These are phyloP conservation scores for Drosera spatulata DNA, from an alignment of 179 eudicot genomes.

Conservation along the genomic window DNA sequence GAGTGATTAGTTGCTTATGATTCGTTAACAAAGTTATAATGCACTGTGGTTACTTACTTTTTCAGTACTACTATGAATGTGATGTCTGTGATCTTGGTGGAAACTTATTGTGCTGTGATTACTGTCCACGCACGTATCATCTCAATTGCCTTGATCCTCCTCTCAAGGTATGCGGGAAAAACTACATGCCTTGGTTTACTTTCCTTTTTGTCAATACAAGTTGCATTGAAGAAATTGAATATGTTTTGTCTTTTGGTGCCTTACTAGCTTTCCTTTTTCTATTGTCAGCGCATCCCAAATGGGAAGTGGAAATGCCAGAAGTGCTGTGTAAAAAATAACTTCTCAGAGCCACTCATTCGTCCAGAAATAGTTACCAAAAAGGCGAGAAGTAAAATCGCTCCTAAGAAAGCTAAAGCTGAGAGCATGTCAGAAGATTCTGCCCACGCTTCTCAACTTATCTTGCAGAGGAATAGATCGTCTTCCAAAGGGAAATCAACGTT, in stretches of 20 bases:
- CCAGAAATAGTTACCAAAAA: constrained; percentile 32
- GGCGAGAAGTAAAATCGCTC: constrained; percentile 28
- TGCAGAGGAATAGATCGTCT: constrained; percentile 58
- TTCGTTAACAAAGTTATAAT: too few relatives aligned
- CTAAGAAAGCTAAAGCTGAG: constrained; percentile 30
- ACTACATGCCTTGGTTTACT: too few relatives aligned
- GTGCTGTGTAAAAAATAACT: constrained; percentile 40
- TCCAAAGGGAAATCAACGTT: constrained; percentile 43
- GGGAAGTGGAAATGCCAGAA: constrained; percentile 85
- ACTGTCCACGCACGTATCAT: constrained; percentile 87
- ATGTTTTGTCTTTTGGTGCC: too few relatives aligned
- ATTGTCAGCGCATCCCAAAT: constrained; percentile 51
- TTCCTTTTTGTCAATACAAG: too few relatives aligned
- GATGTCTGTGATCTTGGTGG: constrained; percentile 89
- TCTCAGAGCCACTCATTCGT: constrained; percentile 20
- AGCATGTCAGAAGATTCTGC: constrained; percentile 24
- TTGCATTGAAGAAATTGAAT: too few relatives aligned
- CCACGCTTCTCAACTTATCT: constrained; percentile 30
- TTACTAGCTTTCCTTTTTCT: background rate
- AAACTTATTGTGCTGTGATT: constrained; percentile 75
- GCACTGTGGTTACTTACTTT: constrained; percentile 12
- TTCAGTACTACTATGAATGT: constrained; percentile 80
- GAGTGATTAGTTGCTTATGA: too few relatives aligned
- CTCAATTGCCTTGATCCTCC: constrained; percentile 89
- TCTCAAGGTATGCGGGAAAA: constrained; percentile 45